Base-by-base conservation (phyloP, 2,329 filamentous ascomycete genomes). In the Xylariaceae sp. region DNA sequence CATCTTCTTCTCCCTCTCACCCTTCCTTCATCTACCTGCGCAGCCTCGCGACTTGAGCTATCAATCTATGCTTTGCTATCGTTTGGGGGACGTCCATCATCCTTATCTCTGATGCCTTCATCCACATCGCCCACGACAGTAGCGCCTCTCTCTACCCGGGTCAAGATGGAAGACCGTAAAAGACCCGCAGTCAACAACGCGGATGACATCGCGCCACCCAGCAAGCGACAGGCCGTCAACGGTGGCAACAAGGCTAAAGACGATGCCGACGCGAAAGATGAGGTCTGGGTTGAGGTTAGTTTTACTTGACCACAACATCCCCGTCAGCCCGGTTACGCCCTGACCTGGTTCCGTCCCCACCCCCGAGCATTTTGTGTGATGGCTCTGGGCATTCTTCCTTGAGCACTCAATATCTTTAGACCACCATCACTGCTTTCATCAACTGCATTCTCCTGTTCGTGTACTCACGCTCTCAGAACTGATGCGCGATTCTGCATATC, bases 141-240 rank as follows among this genome's bases (percentile, higher is more conserved):
- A 76, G 76, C 78, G 73, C 82, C 87, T 82, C 85, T 89, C 81
- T 88, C 90, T 80, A 87, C 87, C 83, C 82, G 90, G 78, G 81
- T 86, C 81, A 96, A 94, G 85, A 99, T 97, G 93, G 94, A 99
- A 84, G 94, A 97, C 82, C 91, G 94, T 85, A 99, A 99, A 85
- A 87, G 94, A 85, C 89, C 92, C 73, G 90, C 92, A 73, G 83
- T 88, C 69, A 83, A 85, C 76, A 89, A 88, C 73, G 80, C 85
- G 71, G 90, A 94, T 75, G 91, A 97, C 68, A 80, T 90, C 72
- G 89, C 89, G 66, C 93, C 93, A 67, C 92, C 93, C 18, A 89
- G 87, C 72, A 99, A 97, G 82, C 88, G 92, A 77, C 89, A 96
- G 75, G 90, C 91, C 58, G 83, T 93, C 66, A 97, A 96, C 80